These are phyloP conservation scores for Hippophae rhamnoides DNA, from an alignment of 306 rosid species.

Conservation along the genomic window DNA sequence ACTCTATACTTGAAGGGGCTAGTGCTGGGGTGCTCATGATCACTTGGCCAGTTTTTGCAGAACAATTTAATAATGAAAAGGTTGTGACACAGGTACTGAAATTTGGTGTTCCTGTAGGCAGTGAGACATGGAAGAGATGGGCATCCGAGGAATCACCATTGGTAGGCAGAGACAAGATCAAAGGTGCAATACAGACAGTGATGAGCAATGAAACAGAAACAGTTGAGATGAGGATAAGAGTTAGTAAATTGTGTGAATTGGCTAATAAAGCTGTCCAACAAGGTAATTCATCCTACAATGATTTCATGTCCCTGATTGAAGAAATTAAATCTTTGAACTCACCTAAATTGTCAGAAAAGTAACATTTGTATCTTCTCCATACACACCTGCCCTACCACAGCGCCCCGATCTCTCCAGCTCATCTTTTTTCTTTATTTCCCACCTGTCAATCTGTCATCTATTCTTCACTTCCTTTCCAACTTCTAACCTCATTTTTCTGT, in stretches of 20 bases:
- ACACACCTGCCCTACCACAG: too few species aligned
- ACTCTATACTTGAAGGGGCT: slow-evolving; percentile 49
- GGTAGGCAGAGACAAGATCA: slow-evolving; percentile 32
- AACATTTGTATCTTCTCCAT: too few species aligned
- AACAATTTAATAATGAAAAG: slow-evolving; percentile 60
- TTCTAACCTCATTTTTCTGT: too few species aligned
- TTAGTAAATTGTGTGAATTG: slow-evolving; percentile 15
- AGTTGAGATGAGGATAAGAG: slow-evolving; percentile 33
- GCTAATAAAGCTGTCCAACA: slow-evolving; percentile 37
- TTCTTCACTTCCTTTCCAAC: too few species aligned
- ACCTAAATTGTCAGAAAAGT: too few species aligned
- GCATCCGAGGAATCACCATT: slow-evolving; percentile 17
- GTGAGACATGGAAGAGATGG: slow-evolving; percentile 27
- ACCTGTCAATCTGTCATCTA: too few species aligned
- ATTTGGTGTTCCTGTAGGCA: slow-evolving; percentile 46
- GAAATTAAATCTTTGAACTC: slow-evolving; percentile 9
- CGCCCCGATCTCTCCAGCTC: too few species aligned
- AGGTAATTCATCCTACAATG: slow-evolving; percentile 34
- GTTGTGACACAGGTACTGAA: slow-evolving; percentile 40
- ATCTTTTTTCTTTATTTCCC: too few species aligned
- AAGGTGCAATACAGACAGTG: slow-evolving; percentile 30
- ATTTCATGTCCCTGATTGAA: slow-evolving; percentile 28
- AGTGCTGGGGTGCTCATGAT: slow-evolving; percentile 44
- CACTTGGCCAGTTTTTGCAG: slow-evolving; percentile 59
- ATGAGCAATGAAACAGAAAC: slow-evolving; percentile 30